Conservation (phyloP, 306 rosid genomes). For the Cajanus cajan region DNA sequence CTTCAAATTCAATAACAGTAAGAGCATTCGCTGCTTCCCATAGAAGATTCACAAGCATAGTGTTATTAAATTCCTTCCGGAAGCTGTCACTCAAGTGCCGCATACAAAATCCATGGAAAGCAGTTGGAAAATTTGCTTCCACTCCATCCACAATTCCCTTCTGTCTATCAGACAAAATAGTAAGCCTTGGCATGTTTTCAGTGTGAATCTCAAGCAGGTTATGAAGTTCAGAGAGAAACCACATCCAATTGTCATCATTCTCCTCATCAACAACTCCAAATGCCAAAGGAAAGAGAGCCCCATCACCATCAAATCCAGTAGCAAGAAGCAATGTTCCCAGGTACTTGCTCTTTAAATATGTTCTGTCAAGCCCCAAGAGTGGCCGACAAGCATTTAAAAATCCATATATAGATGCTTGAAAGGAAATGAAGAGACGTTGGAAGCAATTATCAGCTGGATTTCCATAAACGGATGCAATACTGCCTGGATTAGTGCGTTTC, state of each 20-base stretch:
- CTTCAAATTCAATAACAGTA: slow-evolving; percentile 71
- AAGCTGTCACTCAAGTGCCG: slow-evolving; percentile 82
- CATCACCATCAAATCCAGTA: slow-evolving; percentile 79
- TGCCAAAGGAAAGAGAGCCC: slow-evolving; percentile 76
- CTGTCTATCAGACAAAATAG: slow-evolving; percentile 76
- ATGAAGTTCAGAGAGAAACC: slow-evolving; percentile 81
- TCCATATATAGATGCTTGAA: slow-evolving; percentile 80
- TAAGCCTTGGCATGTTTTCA: slow-evolving; percentile 87
- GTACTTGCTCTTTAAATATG: slow-evolving; percentile 72
- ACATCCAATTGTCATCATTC: slow-evolving; percentile 84
- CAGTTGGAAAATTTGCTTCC: slow-evolving; percentile 78
- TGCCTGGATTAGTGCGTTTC: slow-evolving; percentile 73
- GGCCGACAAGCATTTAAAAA: slow-evolving; percentile 82
- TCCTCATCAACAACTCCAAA: slow-evolving; percentile 85
- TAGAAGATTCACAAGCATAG: slow-evolving; percentile 63
- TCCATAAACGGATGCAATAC: slow-evolving; percentile 75
- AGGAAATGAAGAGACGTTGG: slow-evolving; percentile 76
- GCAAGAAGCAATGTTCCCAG: slow-evolving; percentile 77
- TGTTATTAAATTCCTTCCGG: slow-evolving; percentile 76
- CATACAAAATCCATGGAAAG: slow-evolving; percentile 88
- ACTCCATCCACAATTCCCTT: slow-evolving; percentile 76
- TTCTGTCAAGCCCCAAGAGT: slow-evolving; percentile 76
- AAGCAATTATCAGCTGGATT: slow-evolving; percentile 60
- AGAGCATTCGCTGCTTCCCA: slow-evolving; percentile 86
- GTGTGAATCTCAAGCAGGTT: slow-evolving; percentile 75